A percentile compares a stretch with the other conserved stretches of the same genome.
Evolutionary conservation across 495 filamentous ascomycete genomes (phyloP).

Genomic region (Aspergillus taichungensis): DNA sequence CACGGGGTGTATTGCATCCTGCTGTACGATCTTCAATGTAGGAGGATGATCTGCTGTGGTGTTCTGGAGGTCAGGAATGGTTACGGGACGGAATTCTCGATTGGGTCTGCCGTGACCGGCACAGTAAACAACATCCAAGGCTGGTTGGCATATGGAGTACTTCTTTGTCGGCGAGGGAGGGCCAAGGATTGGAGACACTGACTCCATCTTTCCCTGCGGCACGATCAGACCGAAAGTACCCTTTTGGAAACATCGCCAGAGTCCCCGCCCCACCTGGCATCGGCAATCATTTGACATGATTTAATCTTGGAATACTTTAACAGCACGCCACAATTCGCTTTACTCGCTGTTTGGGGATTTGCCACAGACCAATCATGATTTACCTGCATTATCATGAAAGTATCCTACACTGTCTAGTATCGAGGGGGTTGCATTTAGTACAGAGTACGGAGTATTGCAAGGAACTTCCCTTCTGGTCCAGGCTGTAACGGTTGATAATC

Average conservation of each 20-base stretch:
- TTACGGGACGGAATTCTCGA: too few relatives aligned
- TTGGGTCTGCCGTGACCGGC: neutral
- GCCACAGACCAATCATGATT: too few relatives aligned
- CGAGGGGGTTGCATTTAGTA: neutral
- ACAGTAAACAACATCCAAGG: neutral
- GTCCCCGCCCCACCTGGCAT: conserved; percentile 21
- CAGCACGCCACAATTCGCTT: conserved; percentile 2
- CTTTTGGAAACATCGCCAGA: conserved; percentile 25
- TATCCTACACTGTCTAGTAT: neutral
- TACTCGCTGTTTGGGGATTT: neutral
- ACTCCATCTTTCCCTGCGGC: conserved; percentile 4
- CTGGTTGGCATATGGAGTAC: too few relatives aligned
- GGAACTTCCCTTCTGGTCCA: too few relatives aligned
- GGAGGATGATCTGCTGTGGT: neutral
- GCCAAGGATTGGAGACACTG: neutral
- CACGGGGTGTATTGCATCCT: too few relatives aligned
- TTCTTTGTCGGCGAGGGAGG: neutral
- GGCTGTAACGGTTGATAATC: neutral
- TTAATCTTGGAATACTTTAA: neutral
- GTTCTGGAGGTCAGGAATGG: neutral
- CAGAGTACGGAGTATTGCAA: too few relatives aligned
- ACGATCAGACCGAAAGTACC: conserved; percentile 24
- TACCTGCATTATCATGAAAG: neutral
- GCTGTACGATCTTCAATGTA: too few relatives aligned
- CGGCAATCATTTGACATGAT: conserved; percentile 11